Evolutionary conservation across 805 yeast genomes (phyloP).

Genomic region (Grigorovia humatica): DNA sequence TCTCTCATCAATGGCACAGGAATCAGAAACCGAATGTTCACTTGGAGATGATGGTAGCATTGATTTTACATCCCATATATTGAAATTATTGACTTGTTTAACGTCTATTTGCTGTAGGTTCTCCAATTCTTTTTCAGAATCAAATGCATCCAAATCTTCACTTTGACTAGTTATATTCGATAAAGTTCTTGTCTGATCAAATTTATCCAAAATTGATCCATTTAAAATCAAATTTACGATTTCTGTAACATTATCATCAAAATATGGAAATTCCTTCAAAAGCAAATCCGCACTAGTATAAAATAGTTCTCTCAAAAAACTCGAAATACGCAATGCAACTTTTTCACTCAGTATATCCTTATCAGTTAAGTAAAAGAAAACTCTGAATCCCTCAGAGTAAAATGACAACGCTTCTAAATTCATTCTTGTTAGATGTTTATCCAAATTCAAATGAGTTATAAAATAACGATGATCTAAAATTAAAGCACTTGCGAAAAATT

Average conservation of each 20-base stretch:
- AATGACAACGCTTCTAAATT: conserved; percentile 17
- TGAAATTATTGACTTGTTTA: not conserved
- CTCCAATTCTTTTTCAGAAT: not conserved
- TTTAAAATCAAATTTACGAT: conserved; percentile 14
- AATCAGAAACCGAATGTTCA: not conserved
- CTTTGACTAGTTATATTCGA: not conserved
- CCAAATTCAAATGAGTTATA: conserved; percentile 16
- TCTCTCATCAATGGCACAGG: not conserved
- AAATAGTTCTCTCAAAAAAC: conserved; percentile 20
- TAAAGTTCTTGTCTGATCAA: conserved; percentile 4
- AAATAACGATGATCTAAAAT: conserved; percentile 23
- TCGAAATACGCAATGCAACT: conserved; percentile 11
- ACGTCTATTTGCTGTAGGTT: not conserved
- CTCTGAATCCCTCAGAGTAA: conserved; percentile 27
- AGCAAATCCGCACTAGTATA: conserved; percentile 11
- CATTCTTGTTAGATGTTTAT: conserved; percentile 6
- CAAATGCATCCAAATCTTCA: not conserved
- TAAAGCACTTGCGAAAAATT: conserved; percentile 16
- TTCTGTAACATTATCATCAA: conserved; percentile 12
- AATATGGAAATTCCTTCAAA: conserved; percentile 13
- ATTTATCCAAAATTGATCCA: conserved; percentile 8
- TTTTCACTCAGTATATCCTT: conserved; percentile 13
- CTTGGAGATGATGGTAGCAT: not conserved
- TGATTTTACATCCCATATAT: conserved; percentile 2
- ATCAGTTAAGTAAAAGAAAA: conserved; percentile 16